Evolutionary conservation across 1,284 basidiomycete species (phyloP), one percentile per base, ranked within the genome.

Genomic region (Rhodofomes roseus): DNA sequence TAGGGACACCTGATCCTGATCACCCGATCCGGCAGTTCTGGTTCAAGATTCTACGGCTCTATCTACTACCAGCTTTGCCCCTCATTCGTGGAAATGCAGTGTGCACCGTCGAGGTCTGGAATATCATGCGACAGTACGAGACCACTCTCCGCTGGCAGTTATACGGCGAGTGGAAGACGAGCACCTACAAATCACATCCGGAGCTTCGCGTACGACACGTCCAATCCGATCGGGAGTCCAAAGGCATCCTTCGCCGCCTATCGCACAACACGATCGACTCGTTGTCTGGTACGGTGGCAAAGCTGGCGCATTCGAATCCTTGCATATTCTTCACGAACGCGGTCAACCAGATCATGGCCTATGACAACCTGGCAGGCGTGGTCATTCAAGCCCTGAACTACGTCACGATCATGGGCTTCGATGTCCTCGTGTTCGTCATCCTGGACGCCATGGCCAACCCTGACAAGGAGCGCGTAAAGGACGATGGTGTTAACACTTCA

Each of bases 91-190:
- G 90, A 36, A 94, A 95, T 67, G 92, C 92, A 8, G 87, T 95
- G 8, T 92, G 89, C 70, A 90, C 91, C 18, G 87, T 90, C 55
- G 94, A 96, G 63, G 80, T 96, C 2, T 96, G 95, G 94, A 85
- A 86, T 62, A 83, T 98, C 50, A 82, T 99, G 53, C 79, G 84
- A 43, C 83, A 85, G 62, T 92, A 92, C 71, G 87, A 92, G 52
- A 90, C 88, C 59, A 85, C 88, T 7, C 79, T 84, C 50, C 91
- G 97, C 2, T 98, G 93, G 85, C 83, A 82, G 40, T 77, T 99
- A 29, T 98, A 99, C 69, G 97, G 96, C 53, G 96, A 99, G 77
- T 98, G 96, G 97, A 91, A 92, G 74, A 82, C 87, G 57, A 77
- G 79, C 53, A 84, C 75, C 8, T 92, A 86, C 77, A 82, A 79